Percentiles rank a stretch among this genome's conserved stretches.
These are phyloP conservation scores for Talaromyces islandicus DNA, from an alignment of 2,329 filamentous ascomycete species.

Conservation along the genomic window DNA sequence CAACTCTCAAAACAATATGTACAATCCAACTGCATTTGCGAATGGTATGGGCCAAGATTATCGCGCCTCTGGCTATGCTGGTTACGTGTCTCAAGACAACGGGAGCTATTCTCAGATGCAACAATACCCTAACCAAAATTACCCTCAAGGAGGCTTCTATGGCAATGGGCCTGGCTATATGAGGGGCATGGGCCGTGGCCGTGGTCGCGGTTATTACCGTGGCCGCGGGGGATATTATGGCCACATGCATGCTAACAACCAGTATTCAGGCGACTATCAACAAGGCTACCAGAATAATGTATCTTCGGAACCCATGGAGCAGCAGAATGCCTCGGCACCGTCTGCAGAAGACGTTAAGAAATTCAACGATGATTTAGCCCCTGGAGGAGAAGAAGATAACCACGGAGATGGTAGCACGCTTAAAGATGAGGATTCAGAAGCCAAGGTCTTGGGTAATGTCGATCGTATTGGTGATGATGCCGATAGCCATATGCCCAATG, in stretches of 20 bases:
- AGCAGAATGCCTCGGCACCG: conserved; percentile 10
- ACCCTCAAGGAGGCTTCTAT: conserved; percentile 69
- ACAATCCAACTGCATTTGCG: conserved; percentile 72
- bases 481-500: neutral
- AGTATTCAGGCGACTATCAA: conserved; percentile 26
- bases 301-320: conserved; percentile 22
- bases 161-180: conserved; percentile 61
- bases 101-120: conserved; percentile 68
- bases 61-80: conserved; percentile 64
- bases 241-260: conserved; percentile 29
- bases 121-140: conserved; percentile 54
- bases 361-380: conserved; percentile 28
- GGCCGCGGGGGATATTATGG: conserved; percentile 32
- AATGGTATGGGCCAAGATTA: conserved; percentile 75
- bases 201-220: conserved; percentile 51
- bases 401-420: conserved; percentile 21
- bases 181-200: conserved; percentile 55
- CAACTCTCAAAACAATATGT: conserved; percentile 64
- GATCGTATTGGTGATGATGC: conserved; percentile 1
- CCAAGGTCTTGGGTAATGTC: neutral
- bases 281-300: conserved; percentile 27
- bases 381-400: conserved; percentile 27
- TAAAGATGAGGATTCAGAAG: conserved; percentile 10
- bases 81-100: conserved; percentile 69
- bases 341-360: conserved; percentile 18